A percentile compares a stretch with the other conserved stretches of the same genome.
These are phyloP conservation scores for Aspergillus sp. DNA, from an alignment of 2,329 filamentous ascomycete genomes.

Conservation along the genomic window DNA sequence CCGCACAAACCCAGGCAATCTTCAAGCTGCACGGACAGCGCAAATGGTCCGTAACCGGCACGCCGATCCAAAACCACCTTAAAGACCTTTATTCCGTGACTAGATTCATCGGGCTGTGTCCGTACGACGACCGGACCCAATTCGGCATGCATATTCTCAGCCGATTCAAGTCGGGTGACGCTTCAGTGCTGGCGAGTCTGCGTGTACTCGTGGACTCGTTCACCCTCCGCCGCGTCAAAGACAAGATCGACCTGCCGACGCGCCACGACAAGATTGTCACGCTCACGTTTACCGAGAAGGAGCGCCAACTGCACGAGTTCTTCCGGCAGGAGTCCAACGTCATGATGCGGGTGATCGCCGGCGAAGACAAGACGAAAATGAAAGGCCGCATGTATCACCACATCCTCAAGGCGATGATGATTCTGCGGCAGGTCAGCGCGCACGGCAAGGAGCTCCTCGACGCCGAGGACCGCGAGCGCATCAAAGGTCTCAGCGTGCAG, in stretches of 20 bases:
- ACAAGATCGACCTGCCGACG: constrained; percentile 79
- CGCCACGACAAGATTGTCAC: constrained; percentile 70
- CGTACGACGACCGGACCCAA: constrained; percentile 74
- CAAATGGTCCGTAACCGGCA: constrained; percentile 96
- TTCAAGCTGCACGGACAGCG: constrained; percentile 75
- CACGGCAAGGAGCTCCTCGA: constrained; percentile 90
- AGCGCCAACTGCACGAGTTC: constrained; percentile 76
- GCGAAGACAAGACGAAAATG: constrained; percentile 64
- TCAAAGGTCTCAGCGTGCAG: constrained; percentile 77
- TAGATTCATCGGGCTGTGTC: constrained; percentile 78
- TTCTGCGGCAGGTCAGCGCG: constrained; percentile 85
- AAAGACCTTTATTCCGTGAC: constrained; percentile 86
- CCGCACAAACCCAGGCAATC: constrained; percentile 80
- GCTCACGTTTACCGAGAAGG: constrained; percentile 73
- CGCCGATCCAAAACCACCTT: constrained; percentile 89
- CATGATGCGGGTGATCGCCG: constrained; percentile 72
- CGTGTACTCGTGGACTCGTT: constrained; percentile 92
- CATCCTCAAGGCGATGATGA: constrained; percentile 85
- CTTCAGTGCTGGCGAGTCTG: constrained; percentile 75
- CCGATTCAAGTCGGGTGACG: constrained; percentile 84
- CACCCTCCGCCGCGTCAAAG: constrained; percentile 85
- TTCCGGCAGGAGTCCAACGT: constrained; percentile 80
- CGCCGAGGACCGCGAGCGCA: constrained; percentile 74
- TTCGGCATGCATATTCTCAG: constrained; percentile 79
- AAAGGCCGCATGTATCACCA: constrained; percentile 90